Conservation (phyloP, 2,329 filamentous ascomycete genomes). For the Aspergillus piperis region DNA sequence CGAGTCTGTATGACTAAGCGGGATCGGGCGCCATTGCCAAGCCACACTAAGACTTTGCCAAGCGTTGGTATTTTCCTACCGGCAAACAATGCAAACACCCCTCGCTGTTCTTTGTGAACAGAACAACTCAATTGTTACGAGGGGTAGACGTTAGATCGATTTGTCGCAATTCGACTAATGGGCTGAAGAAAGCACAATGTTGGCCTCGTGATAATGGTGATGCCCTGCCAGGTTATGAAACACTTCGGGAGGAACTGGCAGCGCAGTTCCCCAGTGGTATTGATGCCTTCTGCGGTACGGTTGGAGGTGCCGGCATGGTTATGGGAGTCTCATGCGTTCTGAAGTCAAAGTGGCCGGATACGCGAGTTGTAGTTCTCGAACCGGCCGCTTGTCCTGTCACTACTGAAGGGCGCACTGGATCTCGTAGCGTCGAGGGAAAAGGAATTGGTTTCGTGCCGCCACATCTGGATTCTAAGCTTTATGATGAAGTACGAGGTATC, state of each 20-base stretch:
- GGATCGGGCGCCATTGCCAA: not conserved
- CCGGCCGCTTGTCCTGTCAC: conserved; percentile 15
- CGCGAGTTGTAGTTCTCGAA: conserved; percentile 13
- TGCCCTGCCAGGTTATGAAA: conserved; percentile 14
- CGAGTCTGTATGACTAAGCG: not conserved
- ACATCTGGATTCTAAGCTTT: conserved; percentile 70
- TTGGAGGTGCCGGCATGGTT: conserved; percentile 17
- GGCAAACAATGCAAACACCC: not conserved
- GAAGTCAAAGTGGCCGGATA: conserved; percentile 1
- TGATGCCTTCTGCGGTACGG: conserved; percentile 19
- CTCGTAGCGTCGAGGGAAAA: conserved; percentile 92
- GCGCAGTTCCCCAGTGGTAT: conserved; percentile 15
- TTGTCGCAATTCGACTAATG: not conserved
- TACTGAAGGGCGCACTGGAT: conserved; percentile 43
- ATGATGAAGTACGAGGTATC: conserved; percentile 93
- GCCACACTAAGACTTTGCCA: not conserved
- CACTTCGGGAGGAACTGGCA: conserved; percentile 13
- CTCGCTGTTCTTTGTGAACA: not conserved
- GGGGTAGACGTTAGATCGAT: no score
- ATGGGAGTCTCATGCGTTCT: conserved; percentile 16
- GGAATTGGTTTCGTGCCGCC: conserved; percentile 93
- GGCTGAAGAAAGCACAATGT: no score
- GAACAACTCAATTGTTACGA: not conserved
- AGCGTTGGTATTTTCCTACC: not conserved
- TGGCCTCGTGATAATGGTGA: conserved; percentile 9